These are phyloP conservation scores for Tetrapisispora arboricola DNA, from an alignment of 805 yeast genomes.

Conservation along the genomic window DNA sequence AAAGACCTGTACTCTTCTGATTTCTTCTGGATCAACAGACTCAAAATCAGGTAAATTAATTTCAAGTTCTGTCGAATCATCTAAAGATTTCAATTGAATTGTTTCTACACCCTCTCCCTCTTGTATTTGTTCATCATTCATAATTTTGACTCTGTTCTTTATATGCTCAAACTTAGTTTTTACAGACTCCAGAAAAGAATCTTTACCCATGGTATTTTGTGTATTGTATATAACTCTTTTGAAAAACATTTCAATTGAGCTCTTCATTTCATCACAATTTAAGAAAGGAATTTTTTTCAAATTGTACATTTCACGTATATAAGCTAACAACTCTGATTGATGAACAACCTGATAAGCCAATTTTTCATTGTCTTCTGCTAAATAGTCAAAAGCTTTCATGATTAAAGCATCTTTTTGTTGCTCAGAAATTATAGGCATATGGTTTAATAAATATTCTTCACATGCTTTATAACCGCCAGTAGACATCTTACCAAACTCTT, in stretches of 20 bases:
- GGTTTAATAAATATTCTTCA: conserved; percentile 43
- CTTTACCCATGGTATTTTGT: conserved; percentile 46
- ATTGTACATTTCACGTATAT: conserved; percentile 37
- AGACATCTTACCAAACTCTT: conserved; percentile 50
- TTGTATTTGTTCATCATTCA: conserved; percentile 41
- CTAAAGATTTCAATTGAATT: conserved; percentile 81
- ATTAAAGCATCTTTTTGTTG: conserved; percentile 85
- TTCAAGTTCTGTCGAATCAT: conserved; percentile 65
- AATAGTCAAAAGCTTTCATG: conserved; percentile 85
- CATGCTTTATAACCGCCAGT: conserved; percentile 38
- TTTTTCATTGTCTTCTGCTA: conserved; percentile 38
- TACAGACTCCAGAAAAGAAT: conserved; percentile 66
- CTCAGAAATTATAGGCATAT: conserved; percentile 62
- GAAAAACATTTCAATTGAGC: conserved; percentile 58
- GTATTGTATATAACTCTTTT: conserved; percentile 38
- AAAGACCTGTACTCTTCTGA: conserved; percentile 43
- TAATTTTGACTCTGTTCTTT: conserved; percentile 54
- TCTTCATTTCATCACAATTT: conserved; percentile 27
- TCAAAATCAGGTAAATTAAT: conserved; percentile 60
- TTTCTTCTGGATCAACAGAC: conserved; percentile 35
- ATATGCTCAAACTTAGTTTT: conserved; percentile 68
- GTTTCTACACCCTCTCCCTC: conserved; percentile 56
- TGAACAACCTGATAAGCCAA: conserved; percentile 59
- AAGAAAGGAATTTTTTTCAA: conserved; percentile 28
- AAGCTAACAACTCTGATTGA: conserved; percentile 73